phyloP scores from a whole-genome alignment of 1,284 basidiomycete species.

The Ganoderma sinense region DNA sequence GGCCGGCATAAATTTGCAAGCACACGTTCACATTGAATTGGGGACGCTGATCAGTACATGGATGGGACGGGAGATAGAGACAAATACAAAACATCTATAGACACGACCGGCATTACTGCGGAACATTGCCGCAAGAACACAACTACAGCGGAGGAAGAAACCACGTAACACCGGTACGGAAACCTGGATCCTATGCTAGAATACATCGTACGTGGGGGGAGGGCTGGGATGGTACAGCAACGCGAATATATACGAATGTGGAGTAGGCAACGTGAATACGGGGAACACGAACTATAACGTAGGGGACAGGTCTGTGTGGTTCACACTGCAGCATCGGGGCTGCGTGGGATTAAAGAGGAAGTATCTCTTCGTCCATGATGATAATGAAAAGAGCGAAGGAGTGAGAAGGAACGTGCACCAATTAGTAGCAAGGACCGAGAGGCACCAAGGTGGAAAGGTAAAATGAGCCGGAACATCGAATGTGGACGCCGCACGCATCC shows the following conservation, averaged over 20 bases:
- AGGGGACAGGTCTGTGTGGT: conserved; percentile 1
- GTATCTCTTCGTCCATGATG: conserved; percentile 3
- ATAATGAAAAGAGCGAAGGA: neutral
- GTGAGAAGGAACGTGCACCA: neutral
- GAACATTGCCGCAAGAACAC: conserved; percentile 14
- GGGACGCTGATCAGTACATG: neutral
- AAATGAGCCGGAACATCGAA: neutral
- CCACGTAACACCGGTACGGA: neutral
- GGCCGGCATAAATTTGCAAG: too few species aligned
- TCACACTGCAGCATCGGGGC: conserved; percentile 16
- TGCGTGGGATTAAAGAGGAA: conserved; percentile 17
- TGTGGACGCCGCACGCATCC: conserved; percentile 1
- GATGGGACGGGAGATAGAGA: neutral
- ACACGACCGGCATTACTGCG: conserved; percentile 10
- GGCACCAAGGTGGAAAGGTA: neutral
- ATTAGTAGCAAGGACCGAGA: neutral
- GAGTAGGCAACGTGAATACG: conserved; percentile 4
- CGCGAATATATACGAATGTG: neutral
- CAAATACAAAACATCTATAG: conserved; percentile 12
- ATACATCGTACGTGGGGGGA: neutral
- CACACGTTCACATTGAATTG: neutral
- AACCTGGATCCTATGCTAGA: neutral
- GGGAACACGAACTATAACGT: conserved; percentile 21
- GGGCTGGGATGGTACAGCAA: neutral
- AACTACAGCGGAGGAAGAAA: neutral